A percentile compares a stretch with the other conserved stretches of the same genome.
Conservation (phyloP, 1,284 basidiomycete species). For the Rugosomyces carneus region DNA sequence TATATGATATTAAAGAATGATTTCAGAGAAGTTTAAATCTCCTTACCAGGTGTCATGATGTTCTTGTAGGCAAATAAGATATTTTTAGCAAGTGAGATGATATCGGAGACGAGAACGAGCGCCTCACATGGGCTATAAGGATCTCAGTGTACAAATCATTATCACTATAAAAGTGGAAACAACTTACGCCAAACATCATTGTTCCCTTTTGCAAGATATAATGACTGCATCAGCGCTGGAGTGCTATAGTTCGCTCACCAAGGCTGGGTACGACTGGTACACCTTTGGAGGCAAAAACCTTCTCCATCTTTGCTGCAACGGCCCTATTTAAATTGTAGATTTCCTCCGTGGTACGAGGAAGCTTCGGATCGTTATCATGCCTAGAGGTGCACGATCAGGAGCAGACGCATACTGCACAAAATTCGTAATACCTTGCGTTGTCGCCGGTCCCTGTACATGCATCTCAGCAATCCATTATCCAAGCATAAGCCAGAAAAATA, state of each 20-base stretch:
- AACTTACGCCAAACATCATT: constrained; percentile 84
- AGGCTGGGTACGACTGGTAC: constrained; percentile 83
- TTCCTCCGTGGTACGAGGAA: constrained; percentile 78
- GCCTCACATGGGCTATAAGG: constrained; percentile 54
- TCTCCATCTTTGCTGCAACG: constrained; percentile 66
- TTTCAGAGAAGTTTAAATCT: not conserved
- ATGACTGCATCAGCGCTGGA: not conserved
- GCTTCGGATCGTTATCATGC: constrained; percentile 81
- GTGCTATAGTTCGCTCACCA: constrained; percentile 37
- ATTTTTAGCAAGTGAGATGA: constrained; percentile 12
- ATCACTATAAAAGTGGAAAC: constrained; percentile 8
- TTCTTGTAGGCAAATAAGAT: constrained; percentile 39
- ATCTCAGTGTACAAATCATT: constrained; percentile 14
- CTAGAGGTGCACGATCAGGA: constrained; percentile 31
- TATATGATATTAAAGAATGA: constrained; percentile 19
- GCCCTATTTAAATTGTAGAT: constrained; percentile 74
- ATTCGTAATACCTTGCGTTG: constrained; percentile 63
- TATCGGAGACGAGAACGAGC: constrained; percentile 8
- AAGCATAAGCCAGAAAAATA: constrained; percentile 1
- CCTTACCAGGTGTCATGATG: constrained; percentile 56
- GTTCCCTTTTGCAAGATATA: constrained; percentile 47
- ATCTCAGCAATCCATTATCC: not conserved
- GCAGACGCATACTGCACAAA: not conserved
- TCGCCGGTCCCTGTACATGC: constrained; percentile 76
- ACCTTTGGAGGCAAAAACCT: constrained; percentile 60